Conservation (phyloP, 495 filamentous ascomycete genomes). For the Tirmania nivea region DNA sequence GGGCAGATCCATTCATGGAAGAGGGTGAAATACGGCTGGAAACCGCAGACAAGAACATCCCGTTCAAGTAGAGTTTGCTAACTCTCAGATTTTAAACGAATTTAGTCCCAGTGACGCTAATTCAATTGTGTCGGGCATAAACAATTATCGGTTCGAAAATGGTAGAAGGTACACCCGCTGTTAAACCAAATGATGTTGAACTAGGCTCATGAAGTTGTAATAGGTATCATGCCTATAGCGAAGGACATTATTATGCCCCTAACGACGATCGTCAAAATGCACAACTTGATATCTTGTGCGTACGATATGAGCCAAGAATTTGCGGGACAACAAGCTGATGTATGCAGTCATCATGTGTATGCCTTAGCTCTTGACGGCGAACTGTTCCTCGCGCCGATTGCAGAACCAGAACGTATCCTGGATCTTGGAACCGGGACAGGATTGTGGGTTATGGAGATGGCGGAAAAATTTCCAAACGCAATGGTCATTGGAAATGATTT, state of each 20-base stretch:
- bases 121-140: slow-evolving; percentile 25
- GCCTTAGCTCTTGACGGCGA: slow-evolving; percentile 32
- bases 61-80: too few relatives aligned
- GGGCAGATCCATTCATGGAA: too few relatives aligned
- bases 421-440: slow-evolving; percentile 43
- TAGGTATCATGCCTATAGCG: slow-evolving; percentile 32
- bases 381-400: slow-evolving; percentile 37
- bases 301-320: slow-evolving; percentile 17
- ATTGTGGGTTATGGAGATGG: slow-evolving; percentile 34
- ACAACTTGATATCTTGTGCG: slow-evolving; percentile 27
- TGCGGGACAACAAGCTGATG: not conserved
- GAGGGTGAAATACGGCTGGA: too few relatives aligned
- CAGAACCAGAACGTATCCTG: slow-evolving; percentile 35
- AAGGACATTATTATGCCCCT: slow-evolving; percentile 33
- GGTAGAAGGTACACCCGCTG: slow-evolving; percentile 22
- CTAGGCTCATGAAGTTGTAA: too few relatives aligned
- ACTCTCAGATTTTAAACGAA: too few relatives aligned
- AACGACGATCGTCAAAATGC: slow-evolving; percentile 34
- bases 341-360: slow-evolving; percentile 26
- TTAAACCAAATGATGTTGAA: not conserved
- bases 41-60: too few relatives aligned
- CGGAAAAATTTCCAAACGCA: slow-evolving; percentile 26
- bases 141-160: slow-evolving; percentile 28
- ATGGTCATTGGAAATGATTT: slow-evolving; percentile 39
- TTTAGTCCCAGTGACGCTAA: slow-evolving; percentile 9